A percentile compares a stretch with the other conserved stretches of the same genome.
Evolutionary conservation across 768 basidiomycete genomes (phyloP).

Genomic region (Russula dissimulans): DNA sequence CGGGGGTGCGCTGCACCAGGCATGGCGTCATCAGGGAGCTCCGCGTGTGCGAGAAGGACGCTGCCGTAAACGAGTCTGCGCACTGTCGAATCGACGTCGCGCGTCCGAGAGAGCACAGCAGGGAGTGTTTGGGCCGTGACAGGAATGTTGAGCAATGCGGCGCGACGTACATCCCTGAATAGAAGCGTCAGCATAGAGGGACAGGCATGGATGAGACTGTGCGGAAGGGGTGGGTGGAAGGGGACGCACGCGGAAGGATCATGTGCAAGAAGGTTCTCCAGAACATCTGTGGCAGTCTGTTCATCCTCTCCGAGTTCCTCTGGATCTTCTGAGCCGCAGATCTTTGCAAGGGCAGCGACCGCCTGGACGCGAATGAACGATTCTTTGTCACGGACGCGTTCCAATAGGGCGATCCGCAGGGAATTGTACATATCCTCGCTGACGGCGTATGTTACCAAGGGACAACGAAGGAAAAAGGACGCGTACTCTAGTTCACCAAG

Average conservation of each 20-base stretch:
- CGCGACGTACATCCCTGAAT: constrained; percentile 77
- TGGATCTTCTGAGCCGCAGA: constrained; percentile 61
- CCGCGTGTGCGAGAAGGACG: constrained; percentile 39
- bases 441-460: neutral
- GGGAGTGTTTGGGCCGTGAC: constrained; percentile 47
- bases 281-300: constrained; percentile 45
- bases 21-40: constrained; percentile 19
- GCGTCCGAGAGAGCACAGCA: constrained; percentile 60
- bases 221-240: neutral
- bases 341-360: constrained; percentile 66
- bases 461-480: neutral
- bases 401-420: constrained; percentile 57
- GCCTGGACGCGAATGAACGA: constrained; percentile 67
- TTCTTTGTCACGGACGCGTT: constrained; percentile 76
- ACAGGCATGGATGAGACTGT: neutral
- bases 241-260: constrained; percentile 68
- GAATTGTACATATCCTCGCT: constrained; percentile 69
- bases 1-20: constrained; percentile 52
- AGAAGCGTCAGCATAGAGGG: neutral
- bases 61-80: constrained; percentile 65
- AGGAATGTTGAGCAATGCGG: constrained; percentile 63
- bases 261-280: constrained; percentile 55
- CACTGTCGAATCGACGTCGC: constrained; percentile 67
- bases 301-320: constrained; percentile 44
- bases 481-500: constrained; percentile 83